Conservation (phyloP, 805 yeast genomes). For the Pichia thaimueangensis region DNA sequence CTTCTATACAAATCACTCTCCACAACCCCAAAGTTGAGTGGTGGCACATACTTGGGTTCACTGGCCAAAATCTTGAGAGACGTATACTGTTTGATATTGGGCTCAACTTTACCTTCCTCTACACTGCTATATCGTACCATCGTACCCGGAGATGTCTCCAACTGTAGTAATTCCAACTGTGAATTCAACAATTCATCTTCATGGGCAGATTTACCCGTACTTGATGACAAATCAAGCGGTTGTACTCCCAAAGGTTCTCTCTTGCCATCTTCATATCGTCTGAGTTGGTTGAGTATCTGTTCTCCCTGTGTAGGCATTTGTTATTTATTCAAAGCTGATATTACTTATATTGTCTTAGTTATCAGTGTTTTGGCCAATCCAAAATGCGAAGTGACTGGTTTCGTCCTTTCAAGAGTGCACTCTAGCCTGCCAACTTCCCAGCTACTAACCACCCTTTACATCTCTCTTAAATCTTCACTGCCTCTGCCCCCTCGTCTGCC, state of each 20-base stretch:
- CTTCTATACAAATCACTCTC: constrained; percentile 84
- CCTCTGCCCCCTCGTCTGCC: too few species aligned
- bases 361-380: too few species aligned
- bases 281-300: constrained; percentile 29
- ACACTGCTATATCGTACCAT: background rate
- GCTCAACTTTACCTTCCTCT: background rate
- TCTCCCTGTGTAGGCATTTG: constrained; percentile 30
- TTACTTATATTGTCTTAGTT: too few species aligned
- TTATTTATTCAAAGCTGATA: background rate
- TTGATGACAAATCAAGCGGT: too few species aligned
- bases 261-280: constrained; percentile 26
- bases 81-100: constrained; percentile 18
- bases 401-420: too few species aligned
- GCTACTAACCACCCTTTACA: too few species aligned
- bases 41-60: constrained; percentile 61
- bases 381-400: too few species aligned
- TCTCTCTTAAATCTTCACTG: too few species aligned
- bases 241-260: too few species aligned
- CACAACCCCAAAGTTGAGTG: constrained; percentile 83
- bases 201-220: too few species aligned
- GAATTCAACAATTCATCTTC: constrained; percentile 10
- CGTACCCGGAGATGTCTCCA: constrained; percentile 3
- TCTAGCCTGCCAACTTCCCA: too few species aligned
- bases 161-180: constrained; percentile 8
- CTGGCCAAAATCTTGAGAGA: constrained; percentile 28